Evolutionary conservation across 768 basidiomycete species (phyloP).

Genomic region (Hortiboletus campestris): DNA sequence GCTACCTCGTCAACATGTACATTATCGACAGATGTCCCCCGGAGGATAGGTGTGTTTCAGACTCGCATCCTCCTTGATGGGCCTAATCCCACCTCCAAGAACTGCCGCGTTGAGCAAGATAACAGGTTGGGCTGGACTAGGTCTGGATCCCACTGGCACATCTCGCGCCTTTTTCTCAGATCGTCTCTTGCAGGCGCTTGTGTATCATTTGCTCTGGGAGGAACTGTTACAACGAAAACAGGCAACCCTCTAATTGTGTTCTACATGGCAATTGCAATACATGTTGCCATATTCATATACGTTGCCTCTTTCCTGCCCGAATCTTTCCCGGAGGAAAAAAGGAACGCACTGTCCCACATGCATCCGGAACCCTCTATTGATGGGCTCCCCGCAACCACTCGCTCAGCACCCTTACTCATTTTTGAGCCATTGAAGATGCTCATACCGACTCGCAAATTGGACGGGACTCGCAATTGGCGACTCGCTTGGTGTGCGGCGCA

Average conservation of each 20-base stretch:
- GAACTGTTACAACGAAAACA: constrained; percentile 28
- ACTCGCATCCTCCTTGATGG: background rate
- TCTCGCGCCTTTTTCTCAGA: background rate
- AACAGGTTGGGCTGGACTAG: constrained; percentile 30
- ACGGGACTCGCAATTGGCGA: constrained; percentile 29
- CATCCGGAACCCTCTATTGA: background rate
- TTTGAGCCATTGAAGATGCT: constrained; percentile 27
- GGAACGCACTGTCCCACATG: constrained; percentile 14
- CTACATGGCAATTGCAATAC: constrained; percentile 15
- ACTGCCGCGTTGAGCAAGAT: constrained; percentile 26
- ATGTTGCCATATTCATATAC: constrained; percentile 20
- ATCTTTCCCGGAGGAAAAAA: constrained; percentile 28
- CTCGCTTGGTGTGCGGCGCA: constrained; percentile 31
- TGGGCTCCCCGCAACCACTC: background rate
- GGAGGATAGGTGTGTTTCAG: constrained; percentile 22
- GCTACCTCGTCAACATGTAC: constrained; percentile 28
- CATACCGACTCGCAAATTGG: constrained; percentile 13
- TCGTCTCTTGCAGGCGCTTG: constrained; percentile 17
- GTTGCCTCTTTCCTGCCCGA: constrained; percentile 28
- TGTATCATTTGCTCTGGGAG: constrained; percentile 30
- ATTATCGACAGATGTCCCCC: constrained; percentile 26
- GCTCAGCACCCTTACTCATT: background rate
- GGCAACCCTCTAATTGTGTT: constrained; percentile 25
- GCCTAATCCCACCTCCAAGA: constrained; percentile 17
- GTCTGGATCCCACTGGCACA: constrained; percentile 6